A percentile compares a stretch with the other conserved stretches of the same genome.
Evolutionary conservation across 1,284 basidiomycete species (phyloP).

Genomic region (Cryptococcus floricola): DNA sequence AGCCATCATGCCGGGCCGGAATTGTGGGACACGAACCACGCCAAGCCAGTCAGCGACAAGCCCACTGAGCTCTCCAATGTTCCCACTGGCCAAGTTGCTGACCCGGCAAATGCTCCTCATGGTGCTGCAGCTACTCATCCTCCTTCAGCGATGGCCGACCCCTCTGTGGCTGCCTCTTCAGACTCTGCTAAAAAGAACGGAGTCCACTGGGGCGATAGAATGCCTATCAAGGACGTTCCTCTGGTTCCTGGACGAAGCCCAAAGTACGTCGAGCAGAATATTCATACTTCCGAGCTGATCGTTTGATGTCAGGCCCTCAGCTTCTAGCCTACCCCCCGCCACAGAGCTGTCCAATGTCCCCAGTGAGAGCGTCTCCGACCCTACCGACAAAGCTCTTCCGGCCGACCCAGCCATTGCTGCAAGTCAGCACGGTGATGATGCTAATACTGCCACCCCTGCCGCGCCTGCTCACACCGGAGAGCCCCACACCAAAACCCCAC

Average conservation of each 20-base stretch:
- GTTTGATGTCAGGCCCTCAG: neutral
- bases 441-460: neutral
- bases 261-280: slow-evolving; percentile 14
- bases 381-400: neutral
- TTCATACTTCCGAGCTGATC: neutral
- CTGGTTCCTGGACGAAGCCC: slow-evolving; percentile 5
- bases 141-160: neutral
- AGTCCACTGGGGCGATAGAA: slow-evolving; percentile 25
- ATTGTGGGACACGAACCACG: slow-evolving; percentile 37
- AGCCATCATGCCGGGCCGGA: slow-evolving; percentile 9
- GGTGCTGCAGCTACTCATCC: slow-evolving; percentile 1
- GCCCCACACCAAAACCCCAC: neutral
- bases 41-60: slow-evolving; percentile 11
- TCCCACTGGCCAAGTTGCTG: slow-evolving; percentile 2
- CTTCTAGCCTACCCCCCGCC: neutral
- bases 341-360: slow-evolving; percentile 4
- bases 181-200: slow-evolving; percentile 14
- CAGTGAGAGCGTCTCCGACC: neutral
- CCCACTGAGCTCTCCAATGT: slow-evolving; percentile 8
- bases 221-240: slow-evolving; percentile 21
- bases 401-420: neutral
- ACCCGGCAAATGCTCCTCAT: neutral
- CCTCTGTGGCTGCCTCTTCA: neutral
- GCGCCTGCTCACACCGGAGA: neutral
- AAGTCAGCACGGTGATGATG: neutral